Conservation (phyloP, 495 filamentous ascomycete species). For the Penicillium desertorum region DNA sequence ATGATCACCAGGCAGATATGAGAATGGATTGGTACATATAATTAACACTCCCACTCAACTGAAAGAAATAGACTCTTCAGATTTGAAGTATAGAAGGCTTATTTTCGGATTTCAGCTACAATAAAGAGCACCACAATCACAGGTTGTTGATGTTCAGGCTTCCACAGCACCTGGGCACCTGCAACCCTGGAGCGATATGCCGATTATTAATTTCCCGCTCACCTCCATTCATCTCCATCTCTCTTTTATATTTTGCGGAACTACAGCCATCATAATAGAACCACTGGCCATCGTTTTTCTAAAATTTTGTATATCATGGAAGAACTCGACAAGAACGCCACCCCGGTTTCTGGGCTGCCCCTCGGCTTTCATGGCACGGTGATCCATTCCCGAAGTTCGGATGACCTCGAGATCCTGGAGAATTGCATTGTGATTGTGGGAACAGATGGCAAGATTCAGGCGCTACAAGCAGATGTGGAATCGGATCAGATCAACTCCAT, state of each 20-base stretch:
- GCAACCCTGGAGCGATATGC: background rate
- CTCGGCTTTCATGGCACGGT: conserved; percentile 53
- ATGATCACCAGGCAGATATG: background rate
- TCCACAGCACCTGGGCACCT: too few species aligned
- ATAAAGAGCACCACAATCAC: background rate
- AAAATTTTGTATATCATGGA: conserved; percentile 14
- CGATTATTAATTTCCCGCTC: conserved; percentile 7
- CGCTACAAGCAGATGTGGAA: conserved; percentile 23
- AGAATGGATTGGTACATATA: background rate
- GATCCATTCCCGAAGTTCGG: conserved; percentile 47
- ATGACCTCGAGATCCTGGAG: conserved; percentile 48
- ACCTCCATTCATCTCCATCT: background rate
- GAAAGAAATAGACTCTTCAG: background rate
- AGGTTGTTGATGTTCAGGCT: background rate
- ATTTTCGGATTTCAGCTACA: background rate
- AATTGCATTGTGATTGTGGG: conserved; percentile 46
- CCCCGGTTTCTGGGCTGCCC: conserved; percentile 22
- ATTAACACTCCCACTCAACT: background rate
- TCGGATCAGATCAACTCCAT: conserved; percentile 23
- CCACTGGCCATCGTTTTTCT: background rate
- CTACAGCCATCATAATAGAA: background rate
- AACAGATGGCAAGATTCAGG: conserved; percentile 43
- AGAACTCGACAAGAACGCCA: conserved; percentile 15
- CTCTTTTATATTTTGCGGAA: background rate
- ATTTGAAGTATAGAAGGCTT: background rate